Percentiles rank a stretch among this genome's conserved stretches.
Conservation (phyloP, 2,329 filamentous ascomycete genomes). For the Fusarium veterinarium region DNA sequence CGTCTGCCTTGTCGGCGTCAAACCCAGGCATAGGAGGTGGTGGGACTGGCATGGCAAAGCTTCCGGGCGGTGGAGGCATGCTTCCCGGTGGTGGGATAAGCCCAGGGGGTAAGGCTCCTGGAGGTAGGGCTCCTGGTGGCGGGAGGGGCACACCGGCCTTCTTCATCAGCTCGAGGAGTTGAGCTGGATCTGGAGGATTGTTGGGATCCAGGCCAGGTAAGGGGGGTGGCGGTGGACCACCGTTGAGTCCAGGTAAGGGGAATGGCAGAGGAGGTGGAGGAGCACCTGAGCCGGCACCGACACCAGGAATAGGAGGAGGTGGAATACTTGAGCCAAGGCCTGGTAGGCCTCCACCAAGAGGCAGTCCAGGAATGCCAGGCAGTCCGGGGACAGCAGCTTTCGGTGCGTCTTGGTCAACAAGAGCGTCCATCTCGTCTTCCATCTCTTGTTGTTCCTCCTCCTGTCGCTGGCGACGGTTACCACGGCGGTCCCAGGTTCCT, state of each 20-base stretch:
- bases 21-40: constrained; percentile 54
- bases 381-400: constrained; percentile 57
- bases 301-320: constrained; percentile 61
- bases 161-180: constrained; percentile 73
- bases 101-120: constrained; percentile 58
- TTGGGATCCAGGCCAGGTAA: constrained; percentile 67
- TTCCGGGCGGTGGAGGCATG: constrained; percentile 50
- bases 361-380: constrained; percentile 70
- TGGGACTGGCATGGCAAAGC: constrained; percentile 50
- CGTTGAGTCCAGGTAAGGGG: constrained; percentile 61
- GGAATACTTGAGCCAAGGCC: constrained; percentile 58
- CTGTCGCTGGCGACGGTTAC: constrained; percentile 80
- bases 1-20: constrained; percentile 47
- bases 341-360: constrained; percentile 55
- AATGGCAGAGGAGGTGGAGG: constrained; percentile 64
- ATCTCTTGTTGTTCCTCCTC: constrained; percentile 95
- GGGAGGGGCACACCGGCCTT: constrained; percentile 72
- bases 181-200: constrained; percentile 70
- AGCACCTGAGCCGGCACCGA: constrained; percentile 56
- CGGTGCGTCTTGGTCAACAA: constrained; percentile 86
- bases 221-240: constrained; percentile 60
- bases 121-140: constrained; percentile 60
- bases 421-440: constrained; percentile 91
- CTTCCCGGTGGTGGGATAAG: constrained; percentile 56
- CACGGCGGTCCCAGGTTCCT: constrained; percentile 90